phyloP scores from a whole-genome alignment of 2,329 filamentous ascomycete species.

The Sporothrix mexicana region DNA sequence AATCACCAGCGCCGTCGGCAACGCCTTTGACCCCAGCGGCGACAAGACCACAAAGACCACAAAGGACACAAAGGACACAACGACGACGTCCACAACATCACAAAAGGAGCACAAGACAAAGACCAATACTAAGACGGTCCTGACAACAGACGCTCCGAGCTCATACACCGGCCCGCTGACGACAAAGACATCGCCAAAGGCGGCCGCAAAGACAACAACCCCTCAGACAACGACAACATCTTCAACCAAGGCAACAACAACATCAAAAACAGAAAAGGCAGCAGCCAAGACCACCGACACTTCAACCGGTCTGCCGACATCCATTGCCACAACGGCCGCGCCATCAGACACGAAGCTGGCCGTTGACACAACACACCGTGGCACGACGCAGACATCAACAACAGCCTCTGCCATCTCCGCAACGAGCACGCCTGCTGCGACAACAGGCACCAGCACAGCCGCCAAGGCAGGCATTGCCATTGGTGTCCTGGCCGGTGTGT shows the following conservation, averaged over 20 bases:
- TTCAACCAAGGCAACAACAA: slow-evolving; percentile 25
- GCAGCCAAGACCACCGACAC: slow-evolving; percentile 21
- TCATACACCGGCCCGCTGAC: slow-evolving; percentile 25
- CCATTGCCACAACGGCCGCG: slow-evolving; percentile 19
- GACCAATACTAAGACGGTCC: slow-evolving; percentile 25
- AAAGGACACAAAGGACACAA: slow-evolving; percentile 11
- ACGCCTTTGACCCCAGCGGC: slow-evolving; percentile 32
- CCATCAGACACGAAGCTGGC: slow-evolving; percentile 32
- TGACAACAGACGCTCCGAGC: slow-evolving; percentile 20
- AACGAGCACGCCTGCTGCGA: slow-evolving; percentile 3
- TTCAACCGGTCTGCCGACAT: background rate
- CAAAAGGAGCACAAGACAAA: slow-evolving; percentile 4
- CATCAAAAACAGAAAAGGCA: slow-evolving; percentile 2
- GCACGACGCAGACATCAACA: slow-evolving; percentile 10
- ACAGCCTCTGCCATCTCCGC: slow-evolving; percentile 16
- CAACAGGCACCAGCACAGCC: slow-evolving; percentile 41
- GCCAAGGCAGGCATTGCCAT: slow-evolving; percentile 84
- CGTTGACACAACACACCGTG: slow-evolving; percentile 28
- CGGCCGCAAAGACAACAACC: slow-evolving; percentile 28
- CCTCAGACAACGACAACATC: slow-evolving; percentile 14
- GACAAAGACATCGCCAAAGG: slow-evolving; percentile 29
- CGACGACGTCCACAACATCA: slow-evolving; percentile 19
- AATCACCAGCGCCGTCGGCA: slow-evolving; percentile 36
- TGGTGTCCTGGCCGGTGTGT: slow-evolving; percentile 74
- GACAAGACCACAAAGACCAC: slow-evolving; percentile 10